Base-by-base conservation (phyloP, 306 rosid genomes). In the Dalbergia cultrata region DNA sequence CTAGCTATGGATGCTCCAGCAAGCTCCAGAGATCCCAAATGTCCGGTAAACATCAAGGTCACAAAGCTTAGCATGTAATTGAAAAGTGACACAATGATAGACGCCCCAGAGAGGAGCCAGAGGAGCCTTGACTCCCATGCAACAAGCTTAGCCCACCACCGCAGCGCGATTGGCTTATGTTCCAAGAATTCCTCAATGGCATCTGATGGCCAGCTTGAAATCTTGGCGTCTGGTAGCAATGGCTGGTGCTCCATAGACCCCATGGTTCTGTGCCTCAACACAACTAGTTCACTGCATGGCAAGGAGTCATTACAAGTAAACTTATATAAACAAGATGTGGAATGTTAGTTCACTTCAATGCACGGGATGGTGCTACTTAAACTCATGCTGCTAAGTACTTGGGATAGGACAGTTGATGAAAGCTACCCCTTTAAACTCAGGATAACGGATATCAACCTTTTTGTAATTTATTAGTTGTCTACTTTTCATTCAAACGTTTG, bases 51-150 rank as follows among this genome's bases (percentile, higher is more conserved):
- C 84, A 86, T 86, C 53, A 92, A 50, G 0, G 89, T 86, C 5
- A 76, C 86, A 66, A 86, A 86, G 44, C 82, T 57, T 6, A 80
- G 80, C 89, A 86, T 75, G 47, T 65, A 86, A 59, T 62, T 82
- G 78, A 83, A 82, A 70, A 82, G 31, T 41, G 84, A 82, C 3
- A 86, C 79, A 70, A 66, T 43, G 58, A 86, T 86, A 1, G 87
- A 86, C 6, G 89, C 13, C 0, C 86, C 82, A 70, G 86, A 86
- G 11, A 86, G 86, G 13, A 87, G 41, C 97, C 97, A 93, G 10
- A 93, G 94, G 17, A 87, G 70, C 80, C 94, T 82, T 16, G 97
- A 88, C 83, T 91, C 97, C 97, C 97, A 93, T 6, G 68, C 74
- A 44, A 84, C 83, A 14, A 93, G 91, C 59, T 87, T 77, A 1